These are phyloP conservation scores for Pholiota molesta DNA, from an alignment of 768 basidiomycete genomes.

Conservation along the genomic window DNA sequence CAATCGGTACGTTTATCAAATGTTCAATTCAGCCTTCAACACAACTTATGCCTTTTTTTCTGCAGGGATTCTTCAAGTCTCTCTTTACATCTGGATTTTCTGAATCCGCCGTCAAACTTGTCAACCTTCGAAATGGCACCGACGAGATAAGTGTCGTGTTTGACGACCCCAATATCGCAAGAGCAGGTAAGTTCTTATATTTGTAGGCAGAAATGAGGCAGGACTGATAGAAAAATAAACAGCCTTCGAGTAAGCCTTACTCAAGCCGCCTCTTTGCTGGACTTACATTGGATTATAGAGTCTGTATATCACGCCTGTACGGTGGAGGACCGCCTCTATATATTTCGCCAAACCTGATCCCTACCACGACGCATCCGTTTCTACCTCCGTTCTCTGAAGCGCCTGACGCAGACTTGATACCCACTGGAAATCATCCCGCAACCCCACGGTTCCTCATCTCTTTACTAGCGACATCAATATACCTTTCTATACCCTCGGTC, in stretches of 20 bases:
- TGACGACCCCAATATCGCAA: constrained; percentile 87
- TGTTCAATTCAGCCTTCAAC: neutral
- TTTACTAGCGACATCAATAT: constrained; percentile 84
- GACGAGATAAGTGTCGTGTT: constrained; percentile 73
- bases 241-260: constrained; percentile 85
- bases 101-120: constrained; percentile 52
- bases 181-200: constrained; percentile 61
- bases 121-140: constrained; percentile 28
- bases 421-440: constrained; percentile 68
- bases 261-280: neutral
- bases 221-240: constrained; percentile 20
- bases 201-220: constrained; percentile 3
- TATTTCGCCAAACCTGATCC: constrained; percentile 64
- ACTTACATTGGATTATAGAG: constrained; percentile 41
- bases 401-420: constrained; percentile 32
- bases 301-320: constrained; percentile 87
- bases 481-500: constrained; percentile 79
- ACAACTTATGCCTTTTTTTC: neutral
- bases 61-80: constrained; percentile 84
- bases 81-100: constrained; percentile 83
- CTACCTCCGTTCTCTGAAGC: constrained; percentile 61
- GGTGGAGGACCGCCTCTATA: constrained; percentile 81
- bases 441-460: constrained; percentile 84
- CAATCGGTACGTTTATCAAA: constrained; percentile 60
- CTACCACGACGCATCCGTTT: constrained; percentile 69